Conservation (phyloP, 2,329 filamentous ascomycete genomes). For the Falciphora oryzae region DNA sequence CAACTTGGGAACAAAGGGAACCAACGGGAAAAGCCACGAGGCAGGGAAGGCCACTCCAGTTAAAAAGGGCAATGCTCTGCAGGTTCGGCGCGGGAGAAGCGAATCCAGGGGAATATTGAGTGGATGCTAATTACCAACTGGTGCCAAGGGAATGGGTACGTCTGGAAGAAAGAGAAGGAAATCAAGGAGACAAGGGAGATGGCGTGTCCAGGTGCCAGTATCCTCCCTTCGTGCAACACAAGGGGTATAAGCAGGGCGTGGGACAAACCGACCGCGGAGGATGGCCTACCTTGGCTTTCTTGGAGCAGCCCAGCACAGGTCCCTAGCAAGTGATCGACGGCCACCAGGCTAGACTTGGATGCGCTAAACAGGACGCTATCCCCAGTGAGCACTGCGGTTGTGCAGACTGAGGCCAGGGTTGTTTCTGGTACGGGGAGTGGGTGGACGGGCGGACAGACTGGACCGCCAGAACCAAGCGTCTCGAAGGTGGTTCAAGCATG, state of each 20-base stretch:
- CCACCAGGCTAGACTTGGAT: no score
- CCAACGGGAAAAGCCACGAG: neutral
- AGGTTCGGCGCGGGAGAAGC: neutral
- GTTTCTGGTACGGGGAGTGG: no score
- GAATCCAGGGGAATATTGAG: neutral
- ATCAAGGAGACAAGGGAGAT: neutral
- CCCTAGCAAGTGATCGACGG: no score
- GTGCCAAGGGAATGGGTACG: neutral
- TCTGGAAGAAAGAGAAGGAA: neutral
- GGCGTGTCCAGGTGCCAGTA: neutral
- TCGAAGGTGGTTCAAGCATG: neutral
- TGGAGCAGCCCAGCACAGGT: no score
- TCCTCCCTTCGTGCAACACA: no score
- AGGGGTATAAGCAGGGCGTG: no score
- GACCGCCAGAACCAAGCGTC: no score
- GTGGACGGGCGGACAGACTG: neutral
- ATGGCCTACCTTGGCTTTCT: no score
- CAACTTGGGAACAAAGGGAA: neutral
- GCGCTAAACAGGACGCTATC: no score
- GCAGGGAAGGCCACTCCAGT: constrained; percentile 2
- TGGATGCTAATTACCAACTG: neutral
- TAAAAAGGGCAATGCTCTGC: neutral
- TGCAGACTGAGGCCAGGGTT: no score
- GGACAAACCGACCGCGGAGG: no score
- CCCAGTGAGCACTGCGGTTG: no score